Conservation (phyloP, 768 basidiomycete genomes). For the Agrocybe pediades region DNA sequence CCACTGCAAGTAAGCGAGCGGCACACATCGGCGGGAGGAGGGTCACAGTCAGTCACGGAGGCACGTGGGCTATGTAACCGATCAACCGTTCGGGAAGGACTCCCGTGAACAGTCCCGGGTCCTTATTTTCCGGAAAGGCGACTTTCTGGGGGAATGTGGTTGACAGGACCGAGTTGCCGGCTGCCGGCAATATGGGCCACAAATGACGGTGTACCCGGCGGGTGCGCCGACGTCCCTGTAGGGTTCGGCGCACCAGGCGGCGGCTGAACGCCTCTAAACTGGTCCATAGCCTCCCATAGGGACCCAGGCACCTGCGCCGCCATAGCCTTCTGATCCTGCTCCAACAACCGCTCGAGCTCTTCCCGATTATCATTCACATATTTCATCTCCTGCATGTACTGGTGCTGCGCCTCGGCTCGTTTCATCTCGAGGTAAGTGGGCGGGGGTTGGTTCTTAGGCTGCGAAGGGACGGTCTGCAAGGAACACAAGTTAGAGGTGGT, state of each 20-base stretch:
- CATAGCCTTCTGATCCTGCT: slow-evolving; percentile 38
- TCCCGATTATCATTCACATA: slow-evolving; percentile 47
- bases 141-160: no score
- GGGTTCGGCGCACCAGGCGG: slow-evolving; percentile 16
- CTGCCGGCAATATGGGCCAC: no score
- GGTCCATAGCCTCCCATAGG: slow-evolving; percentile 50
- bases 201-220: no score
- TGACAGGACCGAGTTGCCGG: no score
- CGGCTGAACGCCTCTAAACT: slow-evolving; percentile 18
- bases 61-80: no score
- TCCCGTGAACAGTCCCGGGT: no score
- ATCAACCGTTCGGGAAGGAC: no score
- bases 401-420: slow-evolving; percentile 50
- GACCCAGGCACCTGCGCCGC: slow-evolving; percentile 45
- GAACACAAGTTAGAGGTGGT: no score
- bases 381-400: slow-evolving; percentile 51
- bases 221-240: slow-evolving; percentile 9
- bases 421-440: slow-evolving; percentile 57
- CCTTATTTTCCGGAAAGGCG: no score
- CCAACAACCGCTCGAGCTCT: slow-evolving; percentile 40
- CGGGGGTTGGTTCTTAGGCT: slow-evolving; percentile 33
- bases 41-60: no score
- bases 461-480: slow-evolving; percentile 12
- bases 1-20: no score
- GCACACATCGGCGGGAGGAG: no score